Evolutionary conservation across 2,329 filamentous ascomycete species (phyloP), one percentile per base, ranked within the genome.

Genomic region (Zymoseptoria tritici): DNA sequence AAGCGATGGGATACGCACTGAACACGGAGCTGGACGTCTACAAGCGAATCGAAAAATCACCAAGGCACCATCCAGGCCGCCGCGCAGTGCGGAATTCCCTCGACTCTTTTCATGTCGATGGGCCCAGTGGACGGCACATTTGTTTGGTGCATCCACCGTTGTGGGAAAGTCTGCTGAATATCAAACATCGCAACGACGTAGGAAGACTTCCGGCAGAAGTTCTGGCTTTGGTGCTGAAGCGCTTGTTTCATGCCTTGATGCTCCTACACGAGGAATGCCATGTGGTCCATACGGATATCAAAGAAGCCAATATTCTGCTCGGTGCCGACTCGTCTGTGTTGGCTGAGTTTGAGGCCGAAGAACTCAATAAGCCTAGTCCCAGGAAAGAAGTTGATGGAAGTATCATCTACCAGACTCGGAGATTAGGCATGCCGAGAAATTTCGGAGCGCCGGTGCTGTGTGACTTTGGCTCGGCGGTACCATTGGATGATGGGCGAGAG

Each of bases 301-400:
- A 66, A 56, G 52, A 59, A 4, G 52, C 54, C 24, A 66, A 68
- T 54, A 57, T 68, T 49, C 65, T 64, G 57, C 56, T 68, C n/a
- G 60, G 55, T 6, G 58, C 67, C 24, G 66, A 67, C 59, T 26
- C 64, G 42, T 59, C 59, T 26, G 46, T 67, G 20, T 58, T 67
- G 11, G 42, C 53, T 2, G 29, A 60, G 6, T 67, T 60, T 58
- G 64, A 65, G 52, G 31, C 50, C 19, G 26, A 59, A 2, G 66
- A 68, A 54, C 21, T 55, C 19, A 49, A 56, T 24, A 26, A 63
- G 21, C 62, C 64, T 8, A 64, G 49, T 19, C 57, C 58, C 46
- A 54, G 60, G 50, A 68, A 66, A 46, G 57, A 66, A 49, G 63
- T 63, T 49, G 54, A 59, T 22, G 50, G 46, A 29, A 54, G 60